Base-by-base conservation (phyloP, 495 filamentous ascomycete genomes). In the Lepraria neglecta region DNA sequence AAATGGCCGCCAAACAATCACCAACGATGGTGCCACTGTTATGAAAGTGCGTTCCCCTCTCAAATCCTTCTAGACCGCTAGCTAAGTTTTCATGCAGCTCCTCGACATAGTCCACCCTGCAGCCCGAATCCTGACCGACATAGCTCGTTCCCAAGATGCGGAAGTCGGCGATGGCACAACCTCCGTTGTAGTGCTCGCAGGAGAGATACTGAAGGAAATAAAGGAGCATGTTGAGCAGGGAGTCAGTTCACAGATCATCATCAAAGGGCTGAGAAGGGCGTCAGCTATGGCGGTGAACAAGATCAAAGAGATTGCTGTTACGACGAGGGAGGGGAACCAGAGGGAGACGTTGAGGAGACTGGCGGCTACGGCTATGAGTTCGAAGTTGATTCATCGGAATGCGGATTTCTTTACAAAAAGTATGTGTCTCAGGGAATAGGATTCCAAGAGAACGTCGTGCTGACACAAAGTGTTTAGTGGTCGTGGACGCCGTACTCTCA, bases 111-210 rank as follows among this genome's bases (percentile, higher is more conserved):
- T 98, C 61, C 94, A 98, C 79, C 94, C 94, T 58, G 94, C 94
- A 66, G 94, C 94, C 66, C 88, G 94, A 72, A 96, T 98, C 76
- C 87, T 98, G 67, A 95, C 92, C 71, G 94, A 98, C 71, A 97
- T 98, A 69, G 94, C 94, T 56, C 87, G 94, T 70, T 97, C 94
- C 65, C 94, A 98, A 86, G 94, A 98, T 73, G 94, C 94, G 62
- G 94, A 98, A 80, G 94, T 98, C 52, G 94, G 94, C 68, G 94
- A 97, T 73, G 92, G 92, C 70, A 97, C 92, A 46, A 97, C 94
- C 46, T 97, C 92, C 17, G 92, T 97, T 10, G 92, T 97, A 21
- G 92, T 98, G 27, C 73, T 98, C 35, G 94, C 94, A 45, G 94
- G 95, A 58, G 94, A 98, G 75, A 91, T 98, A 66, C 75, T 98